Conservation (phyloP, 441 rosid species). For the Pelargonium australe region DNA sequence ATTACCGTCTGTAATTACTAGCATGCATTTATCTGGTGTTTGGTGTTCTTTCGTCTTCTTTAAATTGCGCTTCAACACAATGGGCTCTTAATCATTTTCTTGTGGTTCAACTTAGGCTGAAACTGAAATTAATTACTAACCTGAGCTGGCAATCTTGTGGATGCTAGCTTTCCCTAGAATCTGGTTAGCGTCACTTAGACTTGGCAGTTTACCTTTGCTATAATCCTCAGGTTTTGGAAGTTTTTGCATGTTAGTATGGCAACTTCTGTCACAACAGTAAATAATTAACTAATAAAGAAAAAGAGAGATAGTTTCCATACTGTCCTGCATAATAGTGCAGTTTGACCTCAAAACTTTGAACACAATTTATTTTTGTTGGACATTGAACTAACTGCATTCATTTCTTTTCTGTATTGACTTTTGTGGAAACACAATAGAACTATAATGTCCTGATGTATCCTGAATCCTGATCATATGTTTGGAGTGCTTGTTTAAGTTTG, state of each 20-base stretch:
- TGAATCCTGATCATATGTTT: neutral
- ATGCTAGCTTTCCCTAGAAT: neutral
- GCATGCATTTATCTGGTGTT: neutral
- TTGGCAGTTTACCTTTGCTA: neutral
- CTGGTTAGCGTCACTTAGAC: neutral
- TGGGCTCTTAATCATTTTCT: neutral
- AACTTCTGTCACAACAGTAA: neutral
- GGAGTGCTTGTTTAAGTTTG: neutral
- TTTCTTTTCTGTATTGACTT: neutral
- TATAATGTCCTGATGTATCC: neutral
- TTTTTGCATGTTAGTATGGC: neutral
- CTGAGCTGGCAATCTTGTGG: neutral
- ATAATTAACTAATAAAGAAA: neutral
- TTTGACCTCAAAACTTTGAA: neutral
- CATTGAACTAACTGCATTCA: neutral
- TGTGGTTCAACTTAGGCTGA: neutral
- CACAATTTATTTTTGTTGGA: neutral
- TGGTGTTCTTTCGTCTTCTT: neutral
- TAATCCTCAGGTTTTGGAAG: neutral
- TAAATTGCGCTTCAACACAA: neutral
- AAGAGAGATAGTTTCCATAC: neutral
- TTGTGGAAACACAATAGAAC: neutral
- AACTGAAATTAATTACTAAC: neutral
- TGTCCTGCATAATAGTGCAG: neutral
- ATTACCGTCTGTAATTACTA: conserved; percentile 4